Percentiles rank a stretch among this genome's conserved stretches.
phyloP scores from a whole-genome alignment of 352 stramenopile genomes.

The Thraustochytrium sp. region DNA sequence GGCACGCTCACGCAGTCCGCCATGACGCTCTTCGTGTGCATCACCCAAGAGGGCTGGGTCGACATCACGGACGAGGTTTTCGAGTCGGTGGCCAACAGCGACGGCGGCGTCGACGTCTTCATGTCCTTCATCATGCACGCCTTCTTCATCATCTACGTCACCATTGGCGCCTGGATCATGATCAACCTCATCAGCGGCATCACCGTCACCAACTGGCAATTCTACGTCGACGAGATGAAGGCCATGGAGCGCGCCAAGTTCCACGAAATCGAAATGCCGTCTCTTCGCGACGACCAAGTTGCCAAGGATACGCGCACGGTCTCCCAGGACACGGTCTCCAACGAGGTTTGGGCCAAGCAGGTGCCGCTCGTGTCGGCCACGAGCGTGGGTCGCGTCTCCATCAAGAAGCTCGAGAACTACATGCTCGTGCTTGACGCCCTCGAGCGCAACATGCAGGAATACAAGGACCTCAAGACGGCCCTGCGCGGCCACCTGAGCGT shows the following conservation, averaged over 20 bases:
- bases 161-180: conserved; percentile 33
- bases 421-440: conserved; percentile 29
- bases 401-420: conserved; percentile 40
- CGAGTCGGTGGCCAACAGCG: neutral
- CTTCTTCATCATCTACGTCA: conserved; percentile 20
- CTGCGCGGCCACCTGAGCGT: neutral
- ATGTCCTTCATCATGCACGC: conserved; percentile 29
- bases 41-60: conserved; percentile 38
- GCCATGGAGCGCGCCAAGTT: conserved; percentile 6
- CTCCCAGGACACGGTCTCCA: neutral
- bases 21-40: conserved; percentile 28
- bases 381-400: conserved; percentile 11
- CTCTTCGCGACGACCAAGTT: neutral
- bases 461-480: neutral
- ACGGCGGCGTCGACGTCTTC: neutral
- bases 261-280: conserved; percentile 11
- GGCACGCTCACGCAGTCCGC: neutral
- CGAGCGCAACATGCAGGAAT: conserved; percentile 19
- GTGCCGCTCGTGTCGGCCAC: neutral
- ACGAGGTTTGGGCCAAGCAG: conserved; percentile 28
- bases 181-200: conserved; percentile 42
- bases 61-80: neutral
- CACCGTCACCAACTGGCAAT: conserved; percentile 35
- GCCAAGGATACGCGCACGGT: neutral
- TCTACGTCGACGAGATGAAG: conserved; percentile 38